Percentiles rank a stretch among this genome's conserved stretches.
These are phyloP conservation scores for Candida mattraensis DNA, from an alignment of 805 yeast species.

Conservation along the genomic window DNA sequence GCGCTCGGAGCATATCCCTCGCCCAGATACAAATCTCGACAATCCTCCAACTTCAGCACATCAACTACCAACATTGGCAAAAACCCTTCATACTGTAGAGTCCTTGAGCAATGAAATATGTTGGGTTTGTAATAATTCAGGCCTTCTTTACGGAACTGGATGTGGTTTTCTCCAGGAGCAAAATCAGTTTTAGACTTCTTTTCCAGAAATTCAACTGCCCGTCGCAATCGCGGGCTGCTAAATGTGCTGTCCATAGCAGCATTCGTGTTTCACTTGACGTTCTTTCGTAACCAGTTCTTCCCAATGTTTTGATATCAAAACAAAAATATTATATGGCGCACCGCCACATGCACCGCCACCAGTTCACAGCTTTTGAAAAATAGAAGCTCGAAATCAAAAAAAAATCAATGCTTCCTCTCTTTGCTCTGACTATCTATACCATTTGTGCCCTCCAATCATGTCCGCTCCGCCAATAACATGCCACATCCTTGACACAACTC, in stretches of 20 bases:
- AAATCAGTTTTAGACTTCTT: constrained; percentile 7
- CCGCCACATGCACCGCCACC: too few species aligned
- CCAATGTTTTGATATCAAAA: too few species aligned
- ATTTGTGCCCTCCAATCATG: constrained; percentile 19
- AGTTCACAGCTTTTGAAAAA: too few species aligned
- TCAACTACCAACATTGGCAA: constrained; percentile 37
- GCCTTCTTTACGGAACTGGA: constrained; percentile 26
- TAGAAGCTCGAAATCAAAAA: too few species aligned
- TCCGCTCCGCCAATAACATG: constrained; percentile 69
- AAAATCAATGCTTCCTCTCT: too few species aligned
- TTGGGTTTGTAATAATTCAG: constrained; percentile 36
- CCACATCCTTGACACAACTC: constrained; percentile 82
- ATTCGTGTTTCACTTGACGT: too few species aligned
- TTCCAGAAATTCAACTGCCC: background rate
- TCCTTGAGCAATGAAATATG: constrained; percentile 35
- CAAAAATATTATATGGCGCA: too few species aligned
- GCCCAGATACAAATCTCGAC: constrained; percentile 29
- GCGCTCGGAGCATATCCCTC: constrained; percentile 20
- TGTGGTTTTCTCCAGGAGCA: constrained; percentile 24
- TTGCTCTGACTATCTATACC: background rate
- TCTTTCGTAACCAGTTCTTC: too few species aligned
- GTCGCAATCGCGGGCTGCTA: constrained; percentile 2
- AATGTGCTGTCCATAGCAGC: too few species aligned
- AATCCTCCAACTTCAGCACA: constrained; percentile 19
- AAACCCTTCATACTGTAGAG: constrained; percentile 21